phyloP scores from a whole-genome alignment of 176 grass and related monocot species.

The Calamus simplicifolius region DNA sequence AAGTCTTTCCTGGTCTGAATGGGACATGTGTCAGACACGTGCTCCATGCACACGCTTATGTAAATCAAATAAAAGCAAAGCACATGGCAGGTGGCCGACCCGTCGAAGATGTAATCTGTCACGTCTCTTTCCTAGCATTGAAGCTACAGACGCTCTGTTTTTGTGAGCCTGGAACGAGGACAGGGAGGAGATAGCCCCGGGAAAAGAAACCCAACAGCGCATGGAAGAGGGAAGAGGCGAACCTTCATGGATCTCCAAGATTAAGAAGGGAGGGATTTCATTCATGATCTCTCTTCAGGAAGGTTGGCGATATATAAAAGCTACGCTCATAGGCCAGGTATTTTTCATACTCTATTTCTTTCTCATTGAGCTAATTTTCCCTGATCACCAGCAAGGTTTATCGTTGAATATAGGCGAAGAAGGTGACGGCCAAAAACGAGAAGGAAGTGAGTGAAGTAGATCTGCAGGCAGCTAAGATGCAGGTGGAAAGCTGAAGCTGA shows the following conservation, averaged over 20 bases:
- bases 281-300: conserved; percentile 9
- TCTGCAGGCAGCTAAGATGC: conserved; percentile 10
- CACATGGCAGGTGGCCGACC: no score
- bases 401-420: conserved; percentile 7
- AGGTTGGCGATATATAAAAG: conserved; percentile 9
- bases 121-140: no score
- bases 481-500: conserved; percentile 23
- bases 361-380: background rate
- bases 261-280: conserved; percentile 3
- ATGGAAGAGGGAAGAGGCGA: no score
- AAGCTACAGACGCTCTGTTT: no score
- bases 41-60: no score
- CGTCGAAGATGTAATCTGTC: no score
- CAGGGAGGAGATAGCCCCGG: no score
- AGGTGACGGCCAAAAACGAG: conserved; percentile 17
- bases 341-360: background rate
- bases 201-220: no score
- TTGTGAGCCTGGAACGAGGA: no score
- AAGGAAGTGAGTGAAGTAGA: conserved; percentile 18
- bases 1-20: no score
- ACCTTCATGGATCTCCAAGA: background rate
- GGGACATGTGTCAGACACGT: no score
- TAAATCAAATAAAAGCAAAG: no score
- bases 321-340: conserved; percentile 15
- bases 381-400: background rate